These are phyloP conservation scores for Canna indica DNA, from an alignment of 176 grass and related monocot genomes.

Conservation along the genomic window DNA sequence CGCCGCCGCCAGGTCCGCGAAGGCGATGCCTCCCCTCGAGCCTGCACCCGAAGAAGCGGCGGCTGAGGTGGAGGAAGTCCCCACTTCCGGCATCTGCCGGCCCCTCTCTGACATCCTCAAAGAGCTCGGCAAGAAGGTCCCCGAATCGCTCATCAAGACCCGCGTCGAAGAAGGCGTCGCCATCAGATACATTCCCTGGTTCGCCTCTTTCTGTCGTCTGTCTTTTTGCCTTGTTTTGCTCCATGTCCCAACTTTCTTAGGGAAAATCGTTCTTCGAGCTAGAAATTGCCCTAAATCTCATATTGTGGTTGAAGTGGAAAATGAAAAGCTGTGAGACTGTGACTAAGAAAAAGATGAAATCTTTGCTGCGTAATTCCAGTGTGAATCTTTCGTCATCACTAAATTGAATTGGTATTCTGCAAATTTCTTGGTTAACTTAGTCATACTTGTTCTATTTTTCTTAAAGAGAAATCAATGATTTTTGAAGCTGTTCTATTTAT, in stretches of 20 bases:
- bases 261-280: not conserved
- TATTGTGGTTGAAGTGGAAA: not conserved
- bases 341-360: no score
- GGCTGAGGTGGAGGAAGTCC: constrained; percentile 33
- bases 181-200: constrained; percentile 88
- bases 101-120: constrained; percentile 69
- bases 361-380: no score
- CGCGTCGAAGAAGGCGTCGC: constrained; percentile 49
- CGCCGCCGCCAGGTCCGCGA: constrained; percentile 16
- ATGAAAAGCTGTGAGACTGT: not conserved
- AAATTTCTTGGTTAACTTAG: not conserved
- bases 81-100: constrained; percentile 65
- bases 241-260: not conserved
- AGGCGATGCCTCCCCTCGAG: constrained; percentile 19
- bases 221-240: not conserved
- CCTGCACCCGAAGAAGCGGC: constrained; percentile 28
- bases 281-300: not conserved
- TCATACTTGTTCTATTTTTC: not conserved
- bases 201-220: not conserved
- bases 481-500: not conserved
- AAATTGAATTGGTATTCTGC: not conserved
- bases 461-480: not conserved
- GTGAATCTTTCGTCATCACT: no score
- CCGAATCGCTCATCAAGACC: constrained; percentile 62
- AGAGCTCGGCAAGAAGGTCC: constrained; percentile 70